Evolutionary conservation across 164 flowering plant species (phyloP), one percentile per base, ranked within the genome.

Genomic region (Warburgia ugandensis): DNA sequence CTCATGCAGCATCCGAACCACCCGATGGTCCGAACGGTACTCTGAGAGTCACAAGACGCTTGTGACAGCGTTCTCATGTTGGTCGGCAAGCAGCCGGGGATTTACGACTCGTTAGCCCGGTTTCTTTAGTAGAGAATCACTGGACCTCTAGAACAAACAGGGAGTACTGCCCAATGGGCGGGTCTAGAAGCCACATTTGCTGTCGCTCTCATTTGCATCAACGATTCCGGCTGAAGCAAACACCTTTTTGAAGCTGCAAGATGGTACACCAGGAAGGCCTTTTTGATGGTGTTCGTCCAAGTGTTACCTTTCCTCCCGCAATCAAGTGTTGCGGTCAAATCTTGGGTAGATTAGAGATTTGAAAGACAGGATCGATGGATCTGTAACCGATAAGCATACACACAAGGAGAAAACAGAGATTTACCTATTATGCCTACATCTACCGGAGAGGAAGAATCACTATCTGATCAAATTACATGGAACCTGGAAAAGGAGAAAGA

Each of bases 51-150:
- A 88, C 66, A 96, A 92, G 48, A 86, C 80, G 86, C 88, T 92
- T 76, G 89, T 92, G 27, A 84, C 91, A 92, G 59, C 82, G 99
- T 1, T 86, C 96, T 23, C 95, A 85, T 70, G 91, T 77, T 50
- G 95, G 88, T 14, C 95, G 97, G 43, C 95, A 83, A 65, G 99
- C 96, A 33, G 99, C 99, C 50, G 99, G 95, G 9, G 99, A 92
- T 71, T 75, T 81, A 87, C 74, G 99, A 47, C 80, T 92, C 23
- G 86, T 92, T 96, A 92, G 88, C 59, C 99, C 99, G 26, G 87
- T 92, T 55, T 80, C 96, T 4, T 72, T 92, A 37, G 99, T 92
- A 35, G 99, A 92, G 68, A 92, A 92, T 53, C 99, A 92, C 58
- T 82, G 87, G 22, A 95, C 96, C 9, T 92, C 96, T 60, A 71